Conservation (phyloP, 805 yeast species). For the Spathaspora boniae region DNA sequence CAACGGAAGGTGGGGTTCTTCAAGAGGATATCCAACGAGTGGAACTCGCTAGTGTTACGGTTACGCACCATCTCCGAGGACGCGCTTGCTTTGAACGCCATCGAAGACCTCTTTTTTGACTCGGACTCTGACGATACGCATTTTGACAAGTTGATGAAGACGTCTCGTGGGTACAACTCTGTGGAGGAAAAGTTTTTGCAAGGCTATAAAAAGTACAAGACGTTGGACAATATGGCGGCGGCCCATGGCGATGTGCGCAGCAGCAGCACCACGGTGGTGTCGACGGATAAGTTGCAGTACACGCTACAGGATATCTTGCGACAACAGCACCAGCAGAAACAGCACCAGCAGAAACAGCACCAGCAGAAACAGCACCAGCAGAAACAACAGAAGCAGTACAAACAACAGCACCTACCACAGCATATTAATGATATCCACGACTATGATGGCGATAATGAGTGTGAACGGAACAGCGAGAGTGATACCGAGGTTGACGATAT, state of each 20-base stretch:
- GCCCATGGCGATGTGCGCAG: constrained; percentile 4
- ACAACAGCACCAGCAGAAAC: background rate
- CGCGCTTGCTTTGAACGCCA: constrained; percentile 39
- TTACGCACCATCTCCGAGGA: constrained; percentile 47
- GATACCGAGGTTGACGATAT: constrained; percentile 5
- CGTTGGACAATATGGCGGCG: constrained; percentile 30
- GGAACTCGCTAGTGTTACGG: constrained; percentile 27
- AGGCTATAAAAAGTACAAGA: constrained; percentile 29
- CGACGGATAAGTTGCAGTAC: constrained; percentile 8
- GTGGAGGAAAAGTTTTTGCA: constrained; percentile 30
- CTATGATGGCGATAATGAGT: constrained; percentile 11
- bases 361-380: background rate
- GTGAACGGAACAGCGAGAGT: constrained; percentile 8
- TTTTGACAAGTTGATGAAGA: constrained; percentile 19
- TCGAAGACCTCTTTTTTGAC: constrained; percentile 46
- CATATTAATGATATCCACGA: constrained; percentile 2
- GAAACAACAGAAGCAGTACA: background rate
- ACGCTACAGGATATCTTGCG: constrained; percentile 12
- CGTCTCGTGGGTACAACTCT: constrained; percentile 17
- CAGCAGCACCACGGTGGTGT: background rate
- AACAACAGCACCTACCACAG: constrained; percentile 2
- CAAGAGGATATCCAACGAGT: constrained; percentile 37
- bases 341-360: background rate
- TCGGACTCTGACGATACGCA: constrained; percentile 27
- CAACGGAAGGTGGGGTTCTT: constrained; percentile 23